Percentiles rank a stretch among this genome's conserved stretches.
These are phyloP conservation scores for Trichosporon sp. DNA, from an alignment of 1,284 basidiomycete species.

Conservation along the genomic window DNA sequence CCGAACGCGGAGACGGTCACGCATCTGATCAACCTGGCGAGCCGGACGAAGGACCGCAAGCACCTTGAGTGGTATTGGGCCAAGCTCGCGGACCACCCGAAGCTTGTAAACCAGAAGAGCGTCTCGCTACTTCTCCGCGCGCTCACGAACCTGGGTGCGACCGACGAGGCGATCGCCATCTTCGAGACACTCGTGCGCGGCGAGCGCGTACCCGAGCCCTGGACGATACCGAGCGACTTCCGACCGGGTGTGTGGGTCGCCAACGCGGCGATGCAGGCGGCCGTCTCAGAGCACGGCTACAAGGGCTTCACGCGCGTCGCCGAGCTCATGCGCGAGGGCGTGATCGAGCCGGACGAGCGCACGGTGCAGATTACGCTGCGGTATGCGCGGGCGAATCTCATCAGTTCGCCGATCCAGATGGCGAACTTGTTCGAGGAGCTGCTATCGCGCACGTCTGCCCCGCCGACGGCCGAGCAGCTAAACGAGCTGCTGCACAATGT, in stretches of 20 bases:
- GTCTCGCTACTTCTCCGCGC: conserved; percentile 30
- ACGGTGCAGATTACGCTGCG: conserved; percentile 42
- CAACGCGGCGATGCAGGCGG: conserved; percentile 34
- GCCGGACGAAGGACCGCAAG: background rate
- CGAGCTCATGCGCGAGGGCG: conserved; percentile 29
- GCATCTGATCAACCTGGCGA: conserved; percentile 20
- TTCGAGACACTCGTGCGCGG: conserved; percentile 9
- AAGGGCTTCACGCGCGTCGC: conserved; percentile 27
- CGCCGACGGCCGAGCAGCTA: conserved; percentile 36
- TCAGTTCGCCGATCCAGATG: conserved; percentile 33
- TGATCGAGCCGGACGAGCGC: conserved; percentile 37
- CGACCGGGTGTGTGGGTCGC: conserved; percentile 31
- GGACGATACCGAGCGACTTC: conserved; percentile 27
- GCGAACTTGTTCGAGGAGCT: conserved; percentile 36
- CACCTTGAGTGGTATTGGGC: conserved; percentile 17
- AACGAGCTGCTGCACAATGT: conserved; percentile 34
- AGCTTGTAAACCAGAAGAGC: conserved; percentile 22
- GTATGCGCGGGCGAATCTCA: conserved; percentile 32
- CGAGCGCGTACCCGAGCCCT: conserved; percentile 9
- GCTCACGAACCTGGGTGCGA: conserved; percentile 22
- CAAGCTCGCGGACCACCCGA: background rate
- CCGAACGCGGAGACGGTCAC: conserved; percentile 23
- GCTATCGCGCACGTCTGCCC: conserved; percentile 29
- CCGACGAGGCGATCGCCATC: conserved; percentile 27
- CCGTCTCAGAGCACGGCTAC: conserved; percentile 36